A percentile compares a stretch with the other conserved stretches of the same genome.
These are phyloP conservation scores for Teunomyces funiuensis DNA, from an alignment of 805 yeast species.

Conservation along the genomic window DNA sequence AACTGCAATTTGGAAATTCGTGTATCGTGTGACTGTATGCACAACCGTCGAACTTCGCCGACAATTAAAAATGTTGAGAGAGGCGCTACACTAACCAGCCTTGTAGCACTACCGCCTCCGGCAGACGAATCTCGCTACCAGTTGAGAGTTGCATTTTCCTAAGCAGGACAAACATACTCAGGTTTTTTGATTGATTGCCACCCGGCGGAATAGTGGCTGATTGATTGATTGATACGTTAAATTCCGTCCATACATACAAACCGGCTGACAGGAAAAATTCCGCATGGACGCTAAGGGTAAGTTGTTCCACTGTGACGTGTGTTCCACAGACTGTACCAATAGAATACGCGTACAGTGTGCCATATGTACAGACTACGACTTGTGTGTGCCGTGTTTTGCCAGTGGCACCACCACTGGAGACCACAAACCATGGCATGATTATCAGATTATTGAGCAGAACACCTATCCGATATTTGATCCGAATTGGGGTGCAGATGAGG, in stretches of 20 bases:
- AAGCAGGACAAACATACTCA: neutral
- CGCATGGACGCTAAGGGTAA: conserved; percentile 39
- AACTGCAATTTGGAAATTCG: no score
- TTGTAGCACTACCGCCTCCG: neutral
- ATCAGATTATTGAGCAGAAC: conserved; percentile 88
- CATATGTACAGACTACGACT: conserved; percentile 86
- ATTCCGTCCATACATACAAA: neutral
- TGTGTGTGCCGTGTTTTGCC: conserved; percentile 97
- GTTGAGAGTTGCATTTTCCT: neutral
- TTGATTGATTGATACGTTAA: conserved; percentile 2
- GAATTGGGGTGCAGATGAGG: conserved; percentile 99
- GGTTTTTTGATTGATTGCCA: conserved; percentile 3
- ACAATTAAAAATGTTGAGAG: neutral
- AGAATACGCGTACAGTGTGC: conserved; percentile 91
- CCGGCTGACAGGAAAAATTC: conserved; percentile 5
- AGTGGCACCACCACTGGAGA: conserved; percentile 75
- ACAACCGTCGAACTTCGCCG: neutral
- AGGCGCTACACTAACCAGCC: conserved; percentile 1
- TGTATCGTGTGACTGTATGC: no score
- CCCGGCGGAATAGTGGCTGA: neutral
- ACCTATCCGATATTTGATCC: conserved; percentile 87
- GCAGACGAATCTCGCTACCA: neutral
- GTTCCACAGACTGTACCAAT: conserved; percentile 94
- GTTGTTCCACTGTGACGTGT: conserved; percentile 86
- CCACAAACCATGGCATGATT: conserved; percentile 94